Conservation (phyloP, 345 rosid genomes). For the Eucalyptus fibrosa region DNA sequence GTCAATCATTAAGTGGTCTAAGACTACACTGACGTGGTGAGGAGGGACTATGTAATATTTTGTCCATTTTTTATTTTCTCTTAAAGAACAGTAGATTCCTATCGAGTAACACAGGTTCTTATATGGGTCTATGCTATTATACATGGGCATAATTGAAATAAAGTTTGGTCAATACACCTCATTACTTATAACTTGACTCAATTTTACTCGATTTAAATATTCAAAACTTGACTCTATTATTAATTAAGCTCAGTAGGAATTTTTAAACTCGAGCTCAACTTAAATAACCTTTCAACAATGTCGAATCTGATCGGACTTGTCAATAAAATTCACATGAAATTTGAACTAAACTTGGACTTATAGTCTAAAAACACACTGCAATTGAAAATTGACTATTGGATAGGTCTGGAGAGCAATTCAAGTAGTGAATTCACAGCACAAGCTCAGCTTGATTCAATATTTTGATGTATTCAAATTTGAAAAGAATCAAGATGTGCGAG, state of each 20-base stretch:
- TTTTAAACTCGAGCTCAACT: background rate
- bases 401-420: background rate
- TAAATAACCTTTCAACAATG: background rate
- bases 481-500: background rate
- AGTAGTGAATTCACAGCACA: background rate
- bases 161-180: background rate
- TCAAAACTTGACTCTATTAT: background rate
- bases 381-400: background rate
- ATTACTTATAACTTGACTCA: background rate
- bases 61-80: background rate
- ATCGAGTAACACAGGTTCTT: background rate
- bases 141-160: background rate
- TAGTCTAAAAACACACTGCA: background rate
- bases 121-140: accelerated
- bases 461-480: accelerated
- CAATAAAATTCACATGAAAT: background rate
- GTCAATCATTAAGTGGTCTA: too few species aligned
- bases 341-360: background rate
- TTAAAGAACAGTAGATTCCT: background rate
- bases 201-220: background rate
- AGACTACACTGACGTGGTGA: too few species aligned
- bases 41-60: background rate
- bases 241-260: background rate
- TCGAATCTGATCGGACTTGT: accelerated
- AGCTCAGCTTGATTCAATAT: background rate